Percentiles rank a stretch among this genome's conserved stretches.
Conservation (phyloP, 495 filamentous ascomycete genomes). For the Daldinia loculata region DNA sequence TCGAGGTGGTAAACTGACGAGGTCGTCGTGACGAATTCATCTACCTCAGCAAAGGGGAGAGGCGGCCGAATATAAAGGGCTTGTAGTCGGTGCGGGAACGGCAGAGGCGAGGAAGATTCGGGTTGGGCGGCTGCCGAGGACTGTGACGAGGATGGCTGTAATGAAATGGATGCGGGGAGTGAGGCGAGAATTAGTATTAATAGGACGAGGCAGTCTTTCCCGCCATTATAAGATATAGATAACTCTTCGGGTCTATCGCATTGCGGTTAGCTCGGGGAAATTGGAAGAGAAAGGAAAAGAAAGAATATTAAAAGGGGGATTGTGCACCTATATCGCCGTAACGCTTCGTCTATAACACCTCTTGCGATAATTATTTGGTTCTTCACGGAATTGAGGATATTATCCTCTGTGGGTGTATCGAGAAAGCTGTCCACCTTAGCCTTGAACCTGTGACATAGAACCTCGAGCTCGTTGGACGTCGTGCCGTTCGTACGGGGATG, state of each 20-base stretch:
- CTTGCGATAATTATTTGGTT: conserved; percentile 74
- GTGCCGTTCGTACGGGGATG: conserved; percentile 24
- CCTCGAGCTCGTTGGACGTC: conserved; percentile 18
- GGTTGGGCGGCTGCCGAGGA: conserved; percentile 2
- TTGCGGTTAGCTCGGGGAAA: background rate
- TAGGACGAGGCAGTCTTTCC: conserved; percentile 96
- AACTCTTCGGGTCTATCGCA: conserved; percentile 71
- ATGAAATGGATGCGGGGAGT: conserved; percentile 55
- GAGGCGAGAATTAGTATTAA: conserved; percentile 86
- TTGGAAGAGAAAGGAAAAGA: conserved; percentile 10
- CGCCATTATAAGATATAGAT: conserved; percentile 95
- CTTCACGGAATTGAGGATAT: conserved; percentile 72
- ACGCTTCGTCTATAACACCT: conserved; percentile 73
- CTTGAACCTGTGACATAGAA: conserved; percentile 66
- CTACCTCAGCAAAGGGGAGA: conserved; percentile 84
- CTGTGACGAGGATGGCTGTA: conserved; percentile 32
- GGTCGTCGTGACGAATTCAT: conserved; percentile 78
- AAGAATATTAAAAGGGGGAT: conserved; percentile 6
- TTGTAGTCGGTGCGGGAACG: conserved; percentile 62
- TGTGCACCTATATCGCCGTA: conserved; percentile 71
- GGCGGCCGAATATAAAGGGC: conserved; percentile 87
- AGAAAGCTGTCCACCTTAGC: conserved; percentile 75
- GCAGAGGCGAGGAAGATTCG: conserved; percentile 18
- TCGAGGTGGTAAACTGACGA: conserved; percentile 74
- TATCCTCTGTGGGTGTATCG: conserved; percentile 61